A percentile compares a stretch with the other conserved stretches of the same genome.
Conservation (phyloP, 495 filamentous ascomycete genomes). For the Cercophora newfieldiana region DNA sequence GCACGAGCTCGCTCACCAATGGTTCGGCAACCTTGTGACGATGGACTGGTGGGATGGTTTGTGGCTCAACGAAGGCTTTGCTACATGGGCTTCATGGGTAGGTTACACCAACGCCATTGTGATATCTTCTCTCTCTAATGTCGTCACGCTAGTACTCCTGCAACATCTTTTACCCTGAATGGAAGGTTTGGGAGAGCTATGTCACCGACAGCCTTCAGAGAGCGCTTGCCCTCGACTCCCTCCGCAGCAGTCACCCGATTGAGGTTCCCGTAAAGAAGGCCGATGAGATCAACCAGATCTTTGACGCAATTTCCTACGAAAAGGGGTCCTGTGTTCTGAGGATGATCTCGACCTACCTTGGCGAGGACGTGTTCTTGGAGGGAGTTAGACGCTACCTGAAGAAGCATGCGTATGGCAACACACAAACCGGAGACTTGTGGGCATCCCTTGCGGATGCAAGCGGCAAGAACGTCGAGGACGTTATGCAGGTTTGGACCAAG, state of each 20-base stretch:
- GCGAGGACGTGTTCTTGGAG: constrained; percentile 90
- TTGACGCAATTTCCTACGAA: constrained; percentile 95
- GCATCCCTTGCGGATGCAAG: constrained; percentile 84
- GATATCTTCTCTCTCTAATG: constrained; percentile 23
- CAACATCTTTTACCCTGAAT: constrained; percentile 90
- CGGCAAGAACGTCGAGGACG: constrained; percentile 80
- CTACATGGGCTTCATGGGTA: constrained; percentile 70
- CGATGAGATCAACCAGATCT: constrained; percentile 97
- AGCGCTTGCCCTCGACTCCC: constrained; percentile 82
- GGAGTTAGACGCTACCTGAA: constrained; percentile 89
- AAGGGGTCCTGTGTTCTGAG: constrained; percentile 95
- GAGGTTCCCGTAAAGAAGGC: constrained; percentile 95
- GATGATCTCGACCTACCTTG: constrained; percentile 96
- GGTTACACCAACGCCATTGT: background rate
- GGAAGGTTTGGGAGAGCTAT: constrained; percentile 98
- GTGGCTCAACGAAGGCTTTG: constrained; percentile 98
- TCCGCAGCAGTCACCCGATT: constrained; percentile 94
- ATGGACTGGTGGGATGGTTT: constrained; percentile 99
- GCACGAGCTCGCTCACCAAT: constrained; percentile 97
- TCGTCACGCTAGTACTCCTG: constrained; percentile 61
- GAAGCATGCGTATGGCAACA: constrained; percentile 89
- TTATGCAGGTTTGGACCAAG: constrained; percentile 80
- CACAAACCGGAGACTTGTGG: constrained; percentile 88
- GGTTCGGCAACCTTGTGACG: constrained; percentile 98
- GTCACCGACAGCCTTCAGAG: constrained; percentile 88